Evolutionary conservation across 2,329 filamentous ascomycete genomes (phyloP).

Genomic region (Aspergillus fumigatus): DNA sequence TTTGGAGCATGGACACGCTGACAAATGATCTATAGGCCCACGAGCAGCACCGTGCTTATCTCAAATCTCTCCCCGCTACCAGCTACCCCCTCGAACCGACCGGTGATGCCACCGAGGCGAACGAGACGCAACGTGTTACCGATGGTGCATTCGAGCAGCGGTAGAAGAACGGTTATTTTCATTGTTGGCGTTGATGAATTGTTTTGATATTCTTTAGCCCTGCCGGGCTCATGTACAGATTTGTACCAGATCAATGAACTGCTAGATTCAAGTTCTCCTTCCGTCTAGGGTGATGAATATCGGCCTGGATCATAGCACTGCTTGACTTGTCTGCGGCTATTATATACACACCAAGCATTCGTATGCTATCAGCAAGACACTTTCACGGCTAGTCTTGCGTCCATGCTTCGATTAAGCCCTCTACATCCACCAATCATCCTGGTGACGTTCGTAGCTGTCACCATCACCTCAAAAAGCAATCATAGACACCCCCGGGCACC

Average conservation of each 20-base stretch:
- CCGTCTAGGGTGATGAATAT: neutral
- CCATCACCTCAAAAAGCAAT: neutral
- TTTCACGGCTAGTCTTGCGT: neutral
- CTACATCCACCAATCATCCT: neutral
- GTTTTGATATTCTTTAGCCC: constrained; percentile 20
- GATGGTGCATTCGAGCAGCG: constrained; percentile 57
- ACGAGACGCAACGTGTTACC: constrained; percentile 55
- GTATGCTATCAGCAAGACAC: neutral
- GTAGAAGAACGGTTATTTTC: constrained; percentile 39
- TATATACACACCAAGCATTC: neutral
- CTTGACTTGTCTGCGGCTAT: neutral
- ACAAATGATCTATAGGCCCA: constrained; percentile 61
- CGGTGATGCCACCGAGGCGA: constrained; percentile 55
- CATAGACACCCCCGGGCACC: constrained; percentile 12
- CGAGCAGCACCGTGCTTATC: constrained; percentile 78
- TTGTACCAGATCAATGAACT: constrained; percentile 30
- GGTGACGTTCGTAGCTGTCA: neutral
- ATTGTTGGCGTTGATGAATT: constrained; percentile 33
- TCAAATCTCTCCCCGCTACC: constrained; percentile 75
- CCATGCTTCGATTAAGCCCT: neutral
- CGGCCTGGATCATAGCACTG: neutral
- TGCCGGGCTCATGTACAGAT: constrained; percentile 33
- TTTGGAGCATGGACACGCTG: neutral
- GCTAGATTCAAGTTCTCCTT: constrained; percentile 15
- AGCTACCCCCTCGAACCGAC: constrained; percentile 73